These are phyloP conservation scores for Phytophthora cactorum DNA, from an alignment of 352 stramenopile genomes.

Conservation along the genomic window DNA sequence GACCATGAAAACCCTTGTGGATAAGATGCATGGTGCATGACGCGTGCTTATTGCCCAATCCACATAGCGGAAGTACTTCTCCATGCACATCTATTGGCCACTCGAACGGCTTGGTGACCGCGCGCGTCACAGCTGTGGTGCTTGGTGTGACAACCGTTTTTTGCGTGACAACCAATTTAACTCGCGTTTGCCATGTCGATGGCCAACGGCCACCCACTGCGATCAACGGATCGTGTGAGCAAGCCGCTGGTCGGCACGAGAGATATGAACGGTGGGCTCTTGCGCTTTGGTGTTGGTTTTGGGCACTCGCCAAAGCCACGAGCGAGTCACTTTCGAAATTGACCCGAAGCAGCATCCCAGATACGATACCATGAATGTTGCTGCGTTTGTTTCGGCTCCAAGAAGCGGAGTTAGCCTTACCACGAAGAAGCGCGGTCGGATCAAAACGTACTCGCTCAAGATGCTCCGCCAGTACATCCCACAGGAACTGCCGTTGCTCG, in stretches of 20 bases:
- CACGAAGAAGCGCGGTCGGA: slow-evolving; percentile 29
- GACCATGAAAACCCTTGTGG: slow-evolving; percentile 14
- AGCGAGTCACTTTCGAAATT: slow-evolving; percentile 23
- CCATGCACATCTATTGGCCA: slow-evolving; percentile 12
- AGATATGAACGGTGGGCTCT: slow-evolving; percentile 16
- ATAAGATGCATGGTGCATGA: slow-evolving; percentile 24
- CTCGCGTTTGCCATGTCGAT: slow-evolving; percentile 7
- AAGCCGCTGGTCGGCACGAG: slow-evolving; percentile 29
- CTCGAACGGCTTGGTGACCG: background rate
- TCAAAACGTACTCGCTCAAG: slow-evolving; percentile 60
- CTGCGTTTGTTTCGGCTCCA: slow-evolving; percentile 26
- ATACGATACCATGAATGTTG: slow-evolving; percentile 32
- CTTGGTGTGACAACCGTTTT: slow-evolving; percentile 31
- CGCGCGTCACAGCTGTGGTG: slow-evolving; percentile 26
- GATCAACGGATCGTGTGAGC: slow-evolving; percentile 36
- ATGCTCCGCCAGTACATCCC: slow-evolving; percentile 45
- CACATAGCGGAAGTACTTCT: background rate
- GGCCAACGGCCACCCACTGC: slow-evolving; percentile 16
- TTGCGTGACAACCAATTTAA: slow-evolving; percentile 18
- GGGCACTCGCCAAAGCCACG: background rate
- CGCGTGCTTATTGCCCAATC: slow-evolving; percentile 14
- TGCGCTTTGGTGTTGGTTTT: slow-evolving; percentile 10
- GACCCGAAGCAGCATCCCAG: slow-evolving; percentile 14
- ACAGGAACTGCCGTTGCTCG: slow-evolving; percentile 54
- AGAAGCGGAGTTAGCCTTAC: background rate